Base-by-base conservation (phyloP, 352 stramenopile species). In the Phytophthora brassicae region DNA sequence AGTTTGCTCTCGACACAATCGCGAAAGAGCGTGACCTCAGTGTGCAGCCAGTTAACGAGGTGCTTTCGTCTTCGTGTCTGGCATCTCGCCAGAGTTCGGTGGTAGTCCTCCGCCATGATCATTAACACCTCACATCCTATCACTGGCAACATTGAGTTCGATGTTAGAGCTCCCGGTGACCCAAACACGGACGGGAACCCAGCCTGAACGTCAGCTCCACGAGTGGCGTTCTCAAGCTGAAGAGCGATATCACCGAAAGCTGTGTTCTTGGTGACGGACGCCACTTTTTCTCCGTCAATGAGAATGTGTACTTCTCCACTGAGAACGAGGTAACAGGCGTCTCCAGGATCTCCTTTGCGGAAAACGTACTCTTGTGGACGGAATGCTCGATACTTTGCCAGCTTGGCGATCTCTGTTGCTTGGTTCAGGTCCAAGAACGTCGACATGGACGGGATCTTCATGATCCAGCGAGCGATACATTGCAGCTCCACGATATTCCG, bases 1-100 rank as follows among this genome's bases (percentile, higher is more conserved):
- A 90, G 70, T 24, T 90, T 90, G 65, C 75, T 88, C 58, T 90
- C 81, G 14, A 86, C 75, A 22, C 80, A 90, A 57, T 89, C 81
- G 6, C 81, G 79, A 60, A 90, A 89, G 26, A 89, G 59, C 20
- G 69, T 60, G 22, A 89, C 79, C 44, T 90, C 81, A 0, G 75
- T 84, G 62, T 88, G 81, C 41, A 90, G 56, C 79, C 81, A 90
- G 19, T 69, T 77, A 26, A 85, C 81, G 16, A 89, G 64, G 38
- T 89, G 76, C 54, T 90, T 90, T 5, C 79, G 77, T 17, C 81
- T 72, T 20, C 77, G 64, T 16, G 79, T 84, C 50, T 90, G 81
- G 54, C 80, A 87, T 16, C 79, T 72, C 20, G 78, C 78, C 12
- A 90, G 56, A 0, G 80, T 90, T 50, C 85, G 85, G 60, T 88